phyloP scores from a whole-genome alignment of 2,329 filamentous ascomycete genomes.

The Fusarium sp. region DNA sequence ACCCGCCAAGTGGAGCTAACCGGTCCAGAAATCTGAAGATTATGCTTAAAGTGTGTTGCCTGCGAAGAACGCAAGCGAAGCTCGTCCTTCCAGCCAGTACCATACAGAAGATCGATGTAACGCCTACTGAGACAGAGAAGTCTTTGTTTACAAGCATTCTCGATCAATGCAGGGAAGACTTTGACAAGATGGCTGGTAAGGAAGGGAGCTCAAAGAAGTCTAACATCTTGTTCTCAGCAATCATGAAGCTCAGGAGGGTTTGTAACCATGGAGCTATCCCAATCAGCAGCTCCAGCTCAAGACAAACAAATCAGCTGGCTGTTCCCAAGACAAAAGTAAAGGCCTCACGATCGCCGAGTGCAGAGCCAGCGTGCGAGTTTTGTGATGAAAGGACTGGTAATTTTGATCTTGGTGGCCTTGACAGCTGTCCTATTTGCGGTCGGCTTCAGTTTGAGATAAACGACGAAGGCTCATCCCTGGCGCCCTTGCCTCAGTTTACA shows the following conservation, averaged over 20 bases:
- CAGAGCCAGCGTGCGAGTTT: neutral
- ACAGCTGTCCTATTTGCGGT: neutral
- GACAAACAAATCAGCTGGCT: fast-evolving
- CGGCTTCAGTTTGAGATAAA: fast-evolving
- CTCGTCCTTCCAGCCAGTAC: fast-evolving
- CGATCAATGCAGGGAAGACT: neutral
- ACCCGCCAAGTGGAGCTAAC: fast-evolving
- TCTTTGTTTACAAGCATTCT: fast-evolving
- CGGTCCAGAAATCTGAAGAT: neutral
- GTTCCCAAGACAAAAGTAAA: fast-evolving
- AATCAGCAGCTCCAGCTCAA: fast-evolving
- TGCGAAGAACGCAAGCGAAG: fast-evolving
- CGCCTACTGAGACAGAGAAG: neutral
- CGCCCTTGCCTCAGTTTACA: fast-evolving
- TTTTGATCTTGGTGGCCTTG: fast-evolving
- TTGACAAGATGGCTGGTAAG: neutral
- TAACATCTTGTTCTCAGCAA: neutral
- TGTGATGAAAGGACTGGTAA: neutral
- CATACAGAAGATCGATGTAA: fast-evolving
- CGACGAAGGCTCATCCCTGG: fast-evolving
- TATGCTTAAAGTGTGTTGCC: neutral
- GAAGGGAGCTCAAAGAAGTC: neutral
- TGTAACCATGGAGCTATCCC: neutral
- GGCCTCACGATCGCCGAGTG: fast-evolving
- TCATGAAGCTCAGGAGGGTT: constrained; percentile 10